These are phyloP conservation scores for Penicillium diatomitis DNA, from an alignment of 495 filamentous ascomycete genomes.

Conservation along the genomic window DNA sequence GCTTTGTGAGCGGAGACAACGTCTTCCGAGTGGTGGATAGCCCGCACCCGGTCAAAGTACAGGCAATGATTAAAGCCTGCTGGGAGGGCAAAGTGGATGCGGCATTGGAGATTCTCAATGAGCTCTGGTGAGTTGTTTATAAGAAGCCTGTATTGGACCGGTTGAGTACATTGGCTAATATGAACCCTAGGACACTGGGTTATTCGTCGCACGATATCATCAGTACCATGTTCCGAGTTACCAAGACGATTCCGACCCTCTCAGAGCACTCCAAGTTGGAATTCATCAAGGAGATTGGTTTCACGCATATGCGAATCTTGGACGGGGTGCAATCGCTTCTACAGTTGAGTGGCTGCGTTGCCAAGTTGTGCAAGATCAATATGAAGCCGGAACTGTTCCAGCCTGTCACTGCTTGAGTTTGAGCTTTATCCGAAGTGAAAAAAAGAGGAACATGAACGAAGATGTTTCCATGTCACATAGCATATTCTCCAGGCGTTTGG, in stretches of 20 bases:
- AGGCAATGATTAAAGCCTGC: constrained; percentile 96
- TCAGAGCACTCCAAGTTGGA: constrained; percentile 91
- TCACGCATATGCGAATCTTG: constrained; percentile 97
- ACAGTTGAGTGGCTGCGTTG: constrained; percentile 85
- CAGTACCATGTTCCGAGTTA: constrained; percentile 97
- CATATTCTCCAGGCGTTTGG: constrained; percentile 13
- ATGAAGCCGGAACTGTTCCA: constrained; percentile 88
- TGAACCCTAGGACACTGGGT: constrained; percentile 51
- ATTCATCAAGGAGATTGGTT: constrained; percentile 97
- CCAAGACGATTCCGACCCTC: constrained; percentile 82
- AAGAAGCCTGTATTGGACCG: not conserved
- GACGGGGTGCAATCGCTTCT: constrained; percentile 93
- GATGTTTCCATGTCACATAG: constrained; percentile 2
- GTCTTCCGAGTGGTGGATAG: constrained; percentile 97
- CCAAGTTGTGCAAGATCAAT: constrained; percentile 83
- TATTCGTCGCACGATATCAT: constrained; percentile 98
- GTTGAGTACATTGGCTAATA: constrained; percentile 3
- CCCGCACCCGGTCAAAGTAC: constrained; percentile 94
- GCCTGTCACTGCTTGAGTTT: constrained; percentile 29
- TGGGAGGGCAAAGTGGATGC: constrained; percentile 83
- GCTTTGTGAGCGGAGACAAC: constrained; percentile 93
- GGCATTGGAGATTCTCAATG: constrained; percentile 77
- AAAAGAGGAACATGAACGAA: too few relatives aligned
- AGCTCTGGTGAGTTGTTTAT: constrained; percentile 59
- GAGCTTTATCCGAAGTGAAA: not conserved